Evolutionary conservation across 2,329 filamentous ascomycete genomes (phyloP).

Genomic region (Fusarium sp.): DNA sequence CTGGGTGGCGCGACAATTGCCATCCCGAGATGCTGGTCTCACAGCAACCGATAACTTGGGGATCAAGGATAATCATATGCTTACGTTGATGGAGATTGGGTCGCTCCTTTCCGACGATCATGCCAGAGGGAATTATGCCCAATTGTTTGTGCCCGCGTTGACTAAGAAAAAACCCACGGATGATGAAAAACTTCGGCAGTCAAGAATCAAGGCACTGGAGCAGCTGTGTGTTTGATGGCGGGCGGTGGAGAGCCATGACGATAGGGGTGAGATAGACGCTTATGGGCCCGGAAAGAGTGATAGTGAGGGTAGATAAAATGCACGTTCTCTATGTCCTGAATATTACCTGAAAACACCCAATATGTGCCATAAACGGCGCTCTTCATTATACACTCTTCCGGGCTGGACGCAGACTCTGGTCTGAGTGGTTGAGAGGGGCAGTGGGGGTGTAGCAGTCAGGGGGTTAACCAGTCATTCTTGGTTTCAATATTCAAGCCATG

Average conservation of each 20-base stretch:
- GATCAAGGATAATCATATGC: too few relatives aligned
- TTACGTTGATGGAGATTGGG: too few relatives aligned
- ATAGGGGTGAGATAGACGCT: not conserved
- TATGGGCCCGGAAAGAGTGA: not conserved
- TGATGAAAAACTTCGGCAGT: not conserved
- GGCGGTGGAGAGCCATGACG: not conserved
- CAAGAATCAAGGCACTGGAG: not conserved
- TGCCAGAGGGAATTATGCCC: not conserved
- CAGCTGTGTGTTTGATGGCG: not conserved
- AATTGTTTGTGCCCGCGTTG: not conserved
- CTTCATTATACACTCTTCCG: too few relatives aligned
- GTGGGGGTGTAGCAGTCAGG: not conserved
- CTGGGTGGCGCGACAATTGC: too few relatives aligned
- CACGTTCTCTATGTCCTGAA: not conserved
- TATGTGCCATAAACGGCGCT: not conserved
- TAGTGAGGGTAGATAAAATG: not conserved
- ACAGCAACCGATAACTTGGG: too few relatives aligned
- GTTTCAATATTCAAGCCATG: not conserved
- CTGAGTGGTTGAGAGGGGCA: not conserved
- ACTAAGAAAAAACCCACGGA: not conserved
- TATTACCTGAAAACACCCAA: not conserved
- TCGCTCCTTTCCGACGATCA: not conserved
- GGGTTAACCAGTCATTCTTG: not conserved
- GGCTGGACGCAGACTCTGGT: not conserved
- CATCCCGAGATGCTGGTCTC: too few relatives aligned